These are phyloP conservation scores for Yamadazyma spencermartinsiae DNA, from an alignment of 1,139 yeast species.

Conservation along the genomic window DNA sequence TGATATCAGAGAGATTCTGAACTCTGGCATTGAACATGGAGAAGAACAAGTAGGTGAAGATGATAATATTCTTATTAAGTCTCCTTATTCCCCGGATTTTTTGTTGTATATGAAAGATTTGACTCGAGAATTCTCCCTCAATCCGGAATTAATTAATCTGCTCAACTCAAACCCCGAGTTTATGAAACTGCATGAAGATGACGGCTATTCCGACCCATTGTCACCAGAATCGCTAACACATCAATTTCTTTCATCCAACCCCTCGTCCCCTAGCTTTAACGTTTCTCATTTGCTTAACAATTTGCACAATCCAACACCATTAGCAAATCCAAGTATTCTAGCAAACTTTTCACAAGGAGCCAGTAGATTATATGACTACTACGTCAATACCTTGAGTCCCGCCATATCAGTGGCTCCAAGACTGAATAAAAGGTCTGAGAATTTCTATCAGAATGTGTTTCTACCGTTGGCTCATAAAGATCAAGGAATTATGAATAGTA, in stretches of 20 bases:
- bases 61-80: neutral
- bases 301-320: neutral
- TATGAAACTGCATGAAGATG: neutral
- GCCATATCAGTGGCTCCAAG: constrained; percentile 65
- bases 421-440: constrained; percentile 49
- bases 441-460: constrained; percentile 71
- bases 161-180: too few species aligned
- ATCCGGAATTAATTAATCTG: too few species aligned
- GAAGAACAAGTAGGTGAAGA: neutral
- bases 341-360: constrained; percentile 10
- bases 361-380: constrained; percentile 57
- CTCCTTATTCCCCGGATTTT: constrained; percentile 5
- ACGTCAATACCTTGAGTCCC: constrained; percentile 57
- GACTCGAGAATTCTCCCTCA: neutral
- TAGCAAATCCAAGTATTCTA: constrained; percentile 5
- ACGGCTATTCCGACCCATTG: neutral
- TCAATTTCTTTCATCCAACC: neutral
- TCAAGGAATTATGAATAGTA: constrained; percentile 64
- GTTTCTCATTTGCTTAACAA: neutral
- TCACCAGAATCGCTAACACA: neutral
- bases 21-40: neutral
- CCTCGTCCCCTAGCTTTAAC: neutral
- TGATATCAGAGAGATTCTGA: too few species aligned
- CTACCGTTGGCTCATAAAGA: constrained; percentile 75
- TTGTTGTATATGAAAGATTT: neutral